A percentile compares a stretch with the other conserved stretches of the same genome.
These are phyloP conservation scores for Fusarium compactum DNA, from an alignment of 2,329 filamentous ascomycete species.

Conservation along the genomic window DNA sequence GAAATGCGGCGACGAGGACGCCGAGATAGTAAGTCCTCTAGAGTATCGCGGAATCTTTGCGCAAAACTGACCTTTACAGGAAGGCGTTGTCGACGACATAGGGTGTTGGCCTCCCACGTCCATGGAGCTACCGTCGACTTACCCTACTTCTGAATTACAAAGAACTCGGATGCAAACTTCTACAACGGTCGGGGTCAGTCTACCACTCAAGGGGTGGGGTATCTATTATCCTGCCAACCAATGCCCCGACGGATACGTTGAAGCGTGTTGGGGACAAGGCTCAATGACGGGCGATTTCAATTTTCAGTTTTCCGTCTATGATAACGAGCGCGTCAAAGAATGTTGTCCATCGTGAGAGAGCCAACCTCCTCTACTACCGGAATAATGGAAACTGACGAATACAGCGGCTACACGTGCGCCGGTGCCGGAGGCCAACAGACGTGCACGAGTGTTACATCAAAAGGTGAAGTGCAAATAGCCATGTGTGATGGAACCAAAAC, in stretches of 20 bases:
- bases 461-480: neutral
- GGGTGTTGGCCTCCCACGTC: neutral
- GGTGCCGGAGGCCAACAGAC: neutral
- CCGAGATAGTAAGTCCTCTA: neutral
- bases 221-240: neutral
- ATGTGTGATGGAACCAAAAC: neutral
- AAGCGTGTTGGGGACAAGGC: neutral
- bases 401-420: neutral
- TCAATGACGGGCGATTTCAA: neutral
- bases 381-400: rapidly evolving
- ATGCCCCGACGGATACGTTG: neutral
- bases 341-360: conserved; percentile 5
- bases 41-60: no score
- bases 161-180: rapidly evolving
- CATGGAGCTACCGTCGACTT: neutral
- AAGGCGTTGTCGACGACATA: neutral
- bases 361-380: rapidly evolving
- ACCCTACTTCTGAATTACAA: neutral
- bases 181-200: neutral
- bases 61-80: neutral
- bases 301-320: conserved; percentile 6
- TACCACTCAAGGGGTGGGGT: conserved; percentile 2
- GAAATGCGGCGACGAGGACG: neutral
- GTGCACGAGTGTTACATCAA: neutral
- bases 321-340: neutral